Evolutionary conservation across 768 basidiomycete genomes (phyloP).

Genomic region (Albatrellus ellisii): DNA sequence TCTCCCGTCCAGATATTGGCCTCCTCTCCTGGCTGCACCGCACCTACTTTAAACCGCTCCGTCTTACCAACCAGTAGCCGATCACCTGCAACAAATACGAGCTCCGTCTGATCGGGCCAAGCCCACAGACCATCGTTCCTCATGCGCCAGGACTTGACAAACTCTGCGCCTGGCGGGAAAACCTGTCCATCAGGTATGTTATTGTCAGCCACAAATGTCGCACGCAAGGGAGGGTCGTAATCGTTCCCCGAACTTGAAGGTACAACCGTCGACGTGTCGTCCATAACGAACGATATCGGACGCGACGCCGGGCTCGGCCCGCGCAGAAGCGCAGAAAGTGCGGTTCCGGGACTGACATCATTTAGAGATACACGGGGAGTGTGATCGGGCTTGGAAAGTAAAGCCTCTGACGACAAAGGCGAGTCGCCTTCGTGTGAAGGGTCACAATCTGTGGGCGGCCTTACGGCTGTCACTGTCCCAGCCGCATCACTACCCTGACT

Average conservation of each 20-base stretch:
- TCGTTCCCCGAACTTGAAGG: conserved; percentile 1
- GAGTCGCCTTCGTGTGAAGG: conserved; percentile 1
- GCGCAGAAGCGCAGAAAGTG: background rate
- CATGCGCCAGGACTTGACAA: conserved; percentile 75
- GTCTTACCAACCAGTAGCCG: conserved; percentile 29
- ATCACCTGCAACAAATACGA: conserved; percentile 63
- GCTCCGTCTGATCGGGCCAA: conserved; percentile 58
- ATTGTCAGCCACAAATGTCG: conserved; percentile 48
- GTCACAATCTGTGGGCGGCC: no score
- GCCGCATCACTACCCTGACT: conserved; percentile 1
- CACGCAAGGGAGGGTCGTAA: conserved; percentile 28
- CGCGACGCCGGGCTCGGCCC: background rate
- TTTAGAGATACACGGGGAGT: background rate
- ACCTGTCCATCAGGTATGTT: conserved; percentile 65
- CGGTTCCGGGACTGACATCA: background rate
- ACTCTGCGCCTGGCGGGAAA: conserved; percentile 76
- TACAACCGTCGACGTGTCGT: background rate
- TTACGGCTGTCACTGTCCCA: no score
- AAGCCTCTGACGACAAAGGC: conserved; percentile 4
- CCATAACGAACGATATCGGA: background rate
- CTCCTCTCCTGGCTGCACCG: conserved; percentile 40
- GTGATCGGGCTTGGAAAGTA: conserved; percentile 9
- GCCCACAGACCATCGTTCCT: conserved; percentile 44
- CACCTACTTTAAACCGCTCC: conserved; percentile 35
- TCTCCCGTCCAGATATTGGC: conserved; percentile 62